A percentile compares a stretch with the other conserved stretches of the same genome.
phyloP scores from a whole-genome alignment of 2,329 filamentous ascomycete genomes.

The Ceratocystis eucalypticola region DNA sequence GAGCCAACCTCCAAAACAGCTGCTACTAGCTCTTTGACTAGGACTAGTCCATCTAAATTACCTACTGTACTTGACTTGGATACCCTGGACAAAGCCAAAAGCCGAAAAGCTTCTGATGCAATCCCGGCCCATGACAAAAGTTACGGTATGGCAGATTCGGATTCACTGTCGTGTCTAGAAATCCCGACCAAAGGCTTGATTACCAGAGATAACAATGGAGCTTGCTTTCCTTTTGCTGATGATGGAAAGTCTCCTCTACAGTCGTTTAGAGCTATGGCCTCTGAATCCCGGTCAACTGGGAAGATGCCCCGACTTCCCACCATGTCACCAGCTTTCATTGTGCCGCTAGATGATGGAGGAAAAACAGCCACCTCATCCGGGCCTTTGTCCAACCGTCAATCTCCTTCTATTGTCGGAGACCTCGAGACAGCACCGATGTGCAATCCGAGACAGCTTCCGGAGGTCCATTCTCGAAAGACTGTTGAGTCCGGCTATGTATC shows the following conservation, averaged over 20 bases:
- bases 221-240: not conserved
- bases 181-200: not conserved
- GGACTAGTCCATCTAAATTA: not conserved
- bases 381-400: not conserved
- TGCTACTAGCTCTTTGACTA: not conserved
- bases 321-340: slow-evolving; percentile 9
- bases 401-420: slow-evolving; percentile 15
- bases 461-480: not conserved
- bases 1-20: not conserved
- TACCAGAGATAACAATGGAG: not conserved
- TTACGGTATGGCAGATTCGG: not conserved
- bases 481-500: not conserved
- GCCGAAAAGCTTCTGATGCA: not conserved
- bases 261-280: not conserved
- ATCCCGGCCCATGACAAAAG: not conserved
- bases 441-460: not conserved
- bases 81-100: not conserved
- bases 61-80: not conserved
- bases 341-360: not conserved
- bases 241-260: not conserved
- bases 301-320: not conserved
- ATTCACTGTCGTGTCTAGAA: not conserved
- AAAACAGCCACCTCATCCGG: not conserved
- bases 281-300: not conserved
- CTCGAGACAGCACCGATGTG: slow-evolving; percentile 10